Base-by-base conservation (phyloP, 1,284 basidiomycete genomes). In the Farysia itapuensis region DNA sequence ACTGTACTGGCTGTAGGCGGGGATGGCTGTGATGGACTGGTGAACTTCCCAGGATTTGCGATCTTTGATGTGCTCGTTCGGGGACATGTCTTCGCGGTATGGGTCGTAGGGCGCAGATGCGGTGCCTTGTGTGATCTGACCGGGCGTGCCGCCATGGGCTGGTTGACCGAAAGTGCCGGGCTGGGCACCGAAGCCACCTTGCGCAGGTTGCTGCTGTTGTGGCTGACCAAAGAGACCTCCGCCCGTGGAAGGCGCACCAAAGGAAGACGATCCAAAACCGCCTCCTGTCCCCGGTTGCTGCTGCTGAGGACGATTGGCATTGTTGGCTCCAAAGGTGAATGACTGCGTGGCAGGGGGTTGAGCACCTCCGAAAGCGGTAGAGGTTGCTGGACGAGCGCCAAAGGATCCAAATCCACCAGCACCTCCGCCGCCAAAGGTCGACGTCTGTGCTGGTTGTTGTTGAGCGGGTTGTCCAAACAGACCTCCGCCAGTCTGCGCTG, bases 401-500 rank as follows among this genome's bases (percentile, higher is more conserved):
- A 71, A 64, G 13, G 67, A 44, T 31, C 44, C 53, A 63, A 52
- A 66, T 44, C 31, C 60, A 12, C 42, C 33, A 6, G 58, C 58
- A 22, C 59, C 59, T 19, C 56, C 56, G 36, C 54, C 64, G 41
- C 67, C 65, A 37, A 70, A 70, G 31, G 60, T 38, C 12, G 64
- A 53, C 4, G 59, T 56, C 49, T 64, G 58, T 19, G 54, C 38
- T 43, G 38, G 47, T 22, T 59, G 59, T 39, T 68, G 67, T 23
- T 63, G 59, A n/a, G 44, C 39, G 16, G 39, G 58, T 42, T 69
- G 67, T 8, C 75, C 76, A 31, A 77, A 77, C 24, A 77, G 57
- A 14, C 75, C 73, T n/a, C 66, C 68, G 14, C 60, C 49, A 30
- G 61, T 54, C 39, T 67, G 71, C 15, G 43, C 57, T 20, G 56